Evolutionary conservation across 192 early-diverging fungal species (phyloP).

Genomic region (Linnemannia elongata): DNA sequence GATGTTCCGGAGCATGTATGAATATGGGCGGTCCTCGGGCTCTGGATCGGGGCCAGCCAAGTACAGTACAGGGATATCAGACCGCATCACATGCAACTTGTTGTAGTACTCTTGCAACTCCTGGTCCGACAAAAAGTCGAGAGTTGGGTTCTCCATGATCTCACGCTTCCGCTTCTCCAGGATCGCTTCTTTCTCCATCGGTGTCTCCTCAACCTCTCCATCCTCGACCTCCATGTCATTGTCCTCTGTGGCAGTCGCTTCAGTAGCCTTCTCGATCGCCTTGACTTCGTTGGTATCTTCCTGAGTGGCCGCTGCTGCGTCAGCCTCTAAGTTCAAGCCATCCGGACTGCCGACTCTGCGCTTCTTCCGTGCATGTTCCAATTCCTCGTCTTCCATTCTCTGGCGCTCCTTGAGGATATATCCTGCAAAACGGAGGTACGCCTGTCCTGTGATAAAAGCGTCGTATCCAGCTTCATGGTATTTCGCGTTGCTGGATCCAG

Average conservation of each 20-base stretch:
- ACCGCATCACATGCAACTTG: slow-evolving; percentile 77
- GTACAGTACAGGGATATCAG: slow-evolving; percentile 71
- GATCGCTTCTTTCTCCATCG: slow-evolving; percentile 29
- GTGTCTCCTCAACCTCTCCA: slow-evolving; percentile 39
- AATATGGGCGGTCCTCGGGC: slow-evolving; percentile 56
- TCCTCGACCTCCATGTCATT: slow-evolving; percentile 29
- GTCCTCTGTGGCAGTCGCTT: neutral
- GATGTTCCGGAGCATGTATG: slow-evolving; percentile 69
- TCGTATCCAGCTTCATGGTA: slow-evolving; percentile 96
- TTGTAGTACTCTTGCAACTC: slow-evolving; percentile 62
- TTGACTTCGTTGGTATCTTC: neutral
- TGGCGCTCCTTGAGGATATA: slow-evolving; percentile 62
- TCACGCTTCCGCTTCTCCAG: slow-evolving; percentile 36
- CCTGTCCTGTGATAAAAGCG: slow-evolving; percentile 89
- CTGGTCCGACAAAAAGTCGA: slow-evolving; percentile 23
- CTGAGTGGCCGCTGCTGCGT: neutral
- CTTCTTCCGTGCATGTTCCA: slow-evolving; percentile 32
- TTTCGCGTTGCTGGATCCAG: slow-evolving; percentile 28
- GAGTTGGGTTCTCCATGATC: slow-evolving; percentile 42
- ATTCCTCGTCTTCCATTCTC: slow-evolving; percentile 7
- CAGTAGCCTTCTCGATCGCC: neutral
- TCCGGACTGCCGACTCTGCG: slow-evolving; percentile 10
- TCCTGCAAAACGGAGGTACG: slow-evolving; percentile 77
- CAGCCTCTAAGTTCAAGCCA: neutral
- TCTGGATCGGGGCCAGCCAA: slow-evolving; percentile 66